phyloP scores from a whole-genome alignment of 169 alveolate species.

The Plasmodium inui region DNA sequence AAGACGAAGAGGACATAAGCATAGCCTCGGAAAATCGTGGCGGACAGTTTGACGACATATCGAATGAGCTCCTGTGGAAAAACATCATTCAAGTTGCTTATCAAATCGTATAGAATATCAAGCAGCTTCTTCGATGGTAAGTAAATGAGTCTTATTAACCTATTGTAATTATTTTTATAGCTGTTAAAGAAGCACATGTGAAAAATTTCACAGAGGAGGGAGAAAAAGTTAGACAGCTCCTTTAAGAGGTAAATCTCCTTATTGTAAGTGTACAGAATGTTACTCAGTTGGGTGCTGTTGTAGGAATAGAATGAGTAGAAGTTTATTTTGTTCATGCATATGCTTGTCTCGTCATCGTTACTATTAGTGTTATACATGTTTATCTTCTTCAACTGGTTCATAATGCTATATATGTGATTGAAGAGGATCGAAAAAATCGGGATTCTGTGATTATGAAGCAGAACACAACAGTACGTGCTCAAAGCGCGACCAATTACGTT shows the following conservation, averaged over 20 bases:
- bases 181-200: slow-evolving; percentile 57
- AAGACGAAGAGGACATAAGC: slow-evolving; percentile 46
- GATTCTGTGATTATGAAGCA: slow-evolving; percentile 66
- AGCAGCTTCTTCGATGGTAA: slow-evolving; percentile 35
- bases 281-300: slow-evolving; percentile 41
- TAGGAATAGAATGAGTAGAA: slow-evolving; percentile 62
- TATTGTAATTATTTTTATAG: slow-evolving; percentile 65
- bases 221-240: slow-evolving; percentile 34
- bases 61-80: slow-evolving; percentile 56
- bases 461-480: slow-evolving; percentile 70
- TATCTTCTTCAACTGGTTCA: slow-evolving; percentile 9
- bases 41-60: slow-evolving; percentile 34
- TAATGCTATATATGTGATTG: slow-evolving; percentile 22
- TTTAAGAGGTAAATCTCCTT: slow-evolving; percentile 46
- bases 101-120: neutral
- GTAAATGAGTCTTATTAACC: slow-evolving; percentile 38
- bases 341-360: slow-evolving; percentile 25
- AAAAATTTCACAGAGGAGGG: slow-evolving; percentile 41
- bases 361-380: neutral
- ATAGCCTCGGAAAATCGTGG: slow-evolving; percentile 61
- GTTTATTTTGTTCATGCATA: slow-evolving; percentile 61
- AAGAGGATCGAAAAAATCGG: slow-evolving; percentile 65
- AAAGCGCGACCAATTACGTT: slow-evolving; percentile 46
- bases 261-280: slow-evolving; percentile 53
- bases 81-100: slow-evolving; percentile 12